Evolutionary conservation across 2,329 filamentous ascomycete species (phyloP), one percentile per base, ranked within the genome.

Genomic region (Hypomyces rosellus): DNA sequence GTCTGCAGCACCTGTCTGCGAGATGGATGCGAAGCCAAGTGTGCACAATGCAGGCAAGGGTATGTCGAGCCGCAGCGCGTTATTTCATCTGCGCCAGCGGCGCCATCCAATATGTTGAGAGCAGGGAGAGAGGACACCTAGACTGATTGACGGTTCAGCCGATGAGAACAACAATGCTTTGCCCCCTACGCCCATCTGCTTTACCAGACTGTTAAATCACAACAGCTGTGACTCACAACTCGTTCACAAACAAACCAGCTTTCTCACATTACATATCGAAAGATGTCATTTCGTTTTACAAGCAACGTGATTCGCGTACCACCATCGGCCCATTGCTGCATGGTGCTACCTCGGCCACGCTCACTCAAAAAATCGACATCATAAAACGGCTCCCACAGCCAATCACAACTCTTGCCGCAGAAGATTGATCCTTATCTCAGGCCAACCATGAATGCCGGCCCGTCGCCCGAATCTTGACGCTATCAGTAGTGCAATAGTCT

Each of bases 361-460:
- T 53, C 64, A 65, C 65, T 61, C 64, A 63, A 67, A 61, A 48
- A 57, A 62, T 66, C 60, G 68, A 70, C 69, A 71, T 60, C 68
- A 71, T 63, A 63, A 74, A 74, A 71, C 60, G 55, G 46, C 44
- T 40, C 51, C 45, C 40, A 18, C 47, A 53, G 55, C 71, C 71
- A 73, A 74, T 74, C 68, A 71, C 16, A 18, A 16, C 41, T 37
- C 14, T 25, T n/a, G 51, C 47, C 49, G 52, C 51, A 36, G 44
- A 51, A 51, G 54, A 54, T 45, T 44, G 49, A 57, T 62, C 51
- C 71, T 74, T 74, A 74, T 74, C 71, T 69, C 57, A 55, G 57
- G 53, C 69, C 70, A 72, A 69, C 64, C 65, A 71, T 49, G 47
- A 59, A 41, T 54, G 51, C 48, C 56, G 52, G 55, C 46, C 56